A percentile compares a stretch with the other conserved stretches of the same genome.
These are phyloP conservation scores for Vitis hybrid DNA, from an alignment of 177 flowering plant species.

Conservation along the genomic window DNA sequence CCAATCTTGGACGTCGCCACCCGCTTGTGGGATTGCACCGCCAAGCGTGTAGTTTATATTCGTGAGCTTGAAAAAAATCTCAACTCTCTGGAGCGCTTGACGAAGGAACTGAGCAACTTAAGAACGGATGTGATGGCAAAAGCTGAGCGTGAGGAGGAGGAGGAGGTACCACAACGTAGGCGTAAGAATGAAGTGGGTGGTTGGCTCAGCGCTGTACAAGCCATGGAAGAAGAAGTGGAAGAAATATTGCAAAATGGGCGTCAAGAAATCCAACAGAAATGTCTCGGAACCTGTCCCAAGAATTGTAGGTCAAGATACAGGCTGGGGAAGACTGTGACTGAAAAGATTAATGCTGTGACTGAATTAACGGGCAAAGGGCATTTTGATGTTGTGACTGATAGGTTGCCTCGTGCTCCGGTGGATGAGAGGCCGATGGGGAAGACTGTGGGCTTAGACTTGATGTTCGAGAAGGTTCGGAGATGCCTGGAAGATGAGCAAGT, in stretches of 20 bases:
- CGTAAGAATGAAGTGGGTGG: background rate
- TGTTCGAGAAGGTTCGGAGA: background rate
- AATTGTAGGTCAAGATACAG: conserved; percentile 2
- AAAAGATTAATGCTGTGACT: background rate
- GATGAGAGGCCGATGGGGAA: background rate
- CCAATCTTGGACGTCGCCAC: too few species aligned
- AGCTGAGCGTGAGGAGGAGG: background rate
- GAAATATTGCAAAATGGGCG: background rate
- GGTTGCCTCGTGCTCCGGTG: too few species aligned
- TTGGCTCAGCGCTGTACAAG: background rate
- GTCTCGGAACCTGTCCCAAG: background rate
- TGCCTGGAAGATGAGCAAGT: conserved; percentile 2
- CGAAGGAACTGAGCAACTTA: background rate
- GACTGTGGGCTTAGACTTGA: background rate
- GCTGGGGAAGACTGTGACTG: background rate
- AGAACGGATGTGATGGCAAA: background rate
- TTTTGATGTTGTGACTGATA: background rate
- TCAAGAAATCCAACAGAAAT: background rate
- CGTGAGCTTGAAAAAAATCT: background rate
- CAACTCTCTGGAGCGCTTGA: background rate
- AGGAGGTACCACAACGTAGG: background rate
- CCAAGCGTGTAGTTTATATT: background rate
- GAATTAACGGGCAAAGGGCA: background rate
- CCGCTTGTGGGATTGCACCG: too few species aligned
- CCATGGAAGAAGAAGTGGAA: background rate